These are phyloP conservation scores for Hylodesmum podocarpum DNA, from an alignment of 306 rosid genomes.

Conservation along the genomic window DNA sequence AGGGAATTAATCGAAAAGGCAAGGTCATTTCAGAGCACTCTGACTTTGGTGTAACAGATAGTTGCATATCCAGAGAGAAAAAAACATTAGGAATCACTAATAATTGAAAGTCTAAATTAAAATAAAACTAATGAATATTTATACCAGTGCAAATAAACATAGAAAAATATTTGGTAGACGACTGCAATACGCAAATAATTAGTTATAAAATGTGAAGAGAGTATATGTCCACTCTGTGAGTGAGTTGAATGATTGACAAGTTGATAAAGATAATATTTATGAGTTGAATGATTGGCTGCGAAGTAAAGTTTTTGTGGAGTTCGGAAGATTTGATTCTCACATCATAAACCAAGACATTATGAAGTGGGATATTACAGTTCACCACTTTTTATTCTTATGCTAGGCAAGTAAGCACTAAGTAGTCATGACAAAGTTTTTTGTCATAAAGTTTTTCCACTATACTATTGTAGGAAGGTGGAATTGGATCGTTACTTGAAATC, in stretches of 20 bases:
- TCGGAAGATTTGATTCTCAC: background rate
- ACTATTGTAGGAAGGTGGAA: background rate
- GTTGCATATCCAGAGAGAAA: background rate
- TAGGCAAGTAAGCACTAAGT: background rate
- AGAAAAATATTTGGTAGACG: too few species aligned
- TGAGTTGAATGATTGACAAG: too few species aligned
- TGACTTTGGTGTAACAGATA: background rate
- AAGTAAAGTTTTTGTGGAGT: background rate
- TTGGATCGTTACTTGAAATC: background rate
- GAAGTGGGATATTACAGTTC: background rate
- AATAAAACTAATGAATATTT: background rate
- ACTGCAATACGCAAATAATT: too few species aligned
- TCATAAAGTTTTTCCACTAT: background rate
- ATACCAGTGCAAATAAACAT: too few species aligned
- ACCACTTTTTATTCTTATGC: background rate
- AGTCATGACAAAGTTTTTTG: background rate
- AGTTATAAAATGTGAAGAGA: too few species aligned
- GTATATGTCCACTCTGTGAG: too few species aligned
- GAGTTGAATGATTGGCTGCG: too few species aligned
- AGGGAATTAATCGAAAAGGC: background rate
- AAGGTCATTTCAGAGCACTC: conserved; percentile 10
- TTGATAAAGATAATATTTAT: too few species aligned
- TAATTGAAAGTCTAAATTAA: background rate
- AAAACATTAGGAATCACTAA: background rate
- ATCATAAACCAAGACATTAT: background rate